phyloP scores from a whole-genome alignment of 2,329 filamentous ascomycete genomes.

The Chaetomium globosum region DNA sequence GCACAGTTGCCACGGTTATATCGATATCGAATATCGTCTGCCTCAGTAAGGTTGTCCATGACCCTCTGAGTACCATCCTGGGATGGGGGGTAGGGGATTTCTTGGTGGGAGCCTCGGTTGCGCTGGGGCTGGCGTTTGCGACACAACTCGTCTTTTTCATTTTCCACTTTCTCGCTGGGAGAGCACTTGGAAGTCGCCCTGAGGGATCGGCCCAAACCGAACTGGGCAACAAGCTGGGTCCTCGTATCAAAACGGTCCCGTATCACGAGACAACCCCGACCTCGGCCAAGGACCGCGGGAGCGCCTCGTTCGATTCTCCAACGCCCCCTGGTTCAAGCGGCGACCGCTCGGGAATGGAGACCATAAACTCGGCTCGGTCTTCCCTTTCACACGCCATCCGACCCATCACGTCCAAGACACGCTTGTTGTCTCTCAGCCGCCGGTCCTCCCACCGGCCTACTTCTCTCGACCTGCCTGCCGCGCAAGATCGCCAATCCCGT shows the following conservation, averaged over 20 bases:
- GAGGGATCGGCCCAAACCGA: conserved; percentile 39
- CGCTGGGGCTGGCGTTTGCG: conserved; percentile 51
- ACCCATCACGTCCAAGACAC: conserved; percentile 60
- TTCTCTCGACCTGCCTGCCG: conserved; percentile 53
- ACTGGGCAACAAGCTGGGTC: conserved; percentile 40
- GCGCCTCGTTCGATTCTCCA: conserved; percentile 44
- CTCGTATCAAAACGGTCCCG: conserved; percentile 55
- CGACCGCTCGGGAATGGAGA: conserved; percentile 50
- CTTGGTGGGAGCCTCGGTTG: conserved; percentile 50
- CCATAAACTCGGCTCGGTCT: conserved; percentile 52
- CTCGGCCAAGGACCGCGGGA: conserved; percentile 41
- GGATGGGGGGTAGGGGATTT: conserved; percentile 43
- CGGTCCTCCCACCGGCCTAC: conserved; percentile 46
- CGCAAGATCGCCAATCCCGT: conserved; percentile 41
- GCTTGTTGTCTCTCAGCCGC: conserved; percentile 51
- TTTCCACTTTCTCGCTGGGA: conserved; percentile 47
- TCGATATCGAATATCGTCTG: conserved; percentile 51
- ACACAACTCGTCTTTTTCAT: conserved; percentile 55
- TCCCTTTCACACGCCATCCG: conserved; percentile 54
- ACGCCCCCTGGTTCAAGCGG: conserved; percentile 52
- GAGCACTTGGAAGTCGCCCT: conserved; percentile 40
- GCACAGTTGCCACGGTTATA: conserved; percentile 49
- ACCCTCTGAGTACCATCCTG: conserved; percentile 40
- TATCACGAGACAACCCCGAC: conserved; percentile 52
- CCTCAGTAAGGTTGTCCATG: conserved; percentile 43